These are phyloP conservation scores for Chalara sp. DNA, from an alignment of 2,329 filamentous ascomycete genomes.

Conservation along the genomic window DNA sequence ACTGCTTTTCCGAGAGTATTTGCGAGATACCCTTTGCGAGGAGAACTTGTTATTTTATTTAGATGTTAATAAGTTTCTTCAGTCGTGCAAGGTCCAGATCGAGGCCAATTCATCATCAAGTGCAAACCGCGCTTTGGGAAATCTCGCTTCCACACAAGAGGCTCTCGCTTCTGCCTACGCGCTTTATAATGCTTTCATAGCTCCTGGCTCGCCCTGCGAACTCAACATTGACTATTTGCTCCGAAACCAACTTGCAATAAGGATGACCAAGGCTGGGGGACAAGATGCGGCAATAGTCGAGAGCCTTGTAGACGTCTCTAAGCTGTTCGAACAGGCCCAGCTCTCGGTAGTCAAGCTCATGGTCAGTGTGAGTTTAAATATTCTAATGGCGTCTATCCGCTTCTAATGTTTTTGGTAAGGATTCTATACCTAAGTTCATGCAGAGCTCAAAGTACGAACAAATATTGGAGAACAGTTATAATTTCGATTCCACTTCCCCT, in stretches of 20 bases:
- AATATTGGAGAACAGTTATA: conserved; percentile 44
- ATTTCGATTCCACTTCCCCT: background rate
- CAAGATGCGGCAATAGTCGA: conserved; percentile 91
- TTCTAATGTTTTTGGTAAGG: conserved; percentile 35
- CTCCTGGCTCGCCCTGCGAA: conserved; percentile 92
- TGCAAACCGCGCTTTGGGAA: conserved; percentile 28
- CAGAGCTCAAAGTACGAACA: conserved; percentile 62
- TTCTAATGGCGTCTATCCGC: background rate
- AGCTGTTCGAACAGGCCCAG: conserved; percentile 88
- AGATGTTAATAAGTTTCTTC: conserved; percentile 85
- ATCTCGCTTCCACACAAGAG: conserved; percentile 81
- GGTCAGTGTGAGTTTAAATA: conserved; percentile 74
- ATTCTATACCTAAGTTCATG: conserved; percentile 67
- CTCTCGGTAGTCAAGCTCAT: conserved; percentile 97
- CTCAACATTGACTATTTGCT: conserved; percentile 96
- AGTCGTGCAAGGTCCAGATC: conserved; percentile 60
- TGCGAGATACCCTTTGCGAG: conserved; percentile 92
- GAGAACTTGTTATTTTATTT: conserved; percentile 96
- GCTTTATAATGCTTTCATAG: conserved; percentile 95
- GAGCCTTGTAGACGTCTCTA: conserved; percentile 82
- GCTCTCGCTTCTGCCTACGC: conserved; percentile 95
- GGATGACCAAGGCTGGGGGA: conserved; percentile 95
- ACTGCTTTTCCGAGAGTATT: conserved; percentile 86
- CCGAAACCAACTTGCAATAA: conserved; percentile 85
- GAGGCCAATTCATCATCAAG: conserved; percentile 49